These are phyloP conservation scores for Elaeis oleifera DNA, from an alignment of 202 grass and related monocot genomes.

Conservation along the genomic window DNA sequence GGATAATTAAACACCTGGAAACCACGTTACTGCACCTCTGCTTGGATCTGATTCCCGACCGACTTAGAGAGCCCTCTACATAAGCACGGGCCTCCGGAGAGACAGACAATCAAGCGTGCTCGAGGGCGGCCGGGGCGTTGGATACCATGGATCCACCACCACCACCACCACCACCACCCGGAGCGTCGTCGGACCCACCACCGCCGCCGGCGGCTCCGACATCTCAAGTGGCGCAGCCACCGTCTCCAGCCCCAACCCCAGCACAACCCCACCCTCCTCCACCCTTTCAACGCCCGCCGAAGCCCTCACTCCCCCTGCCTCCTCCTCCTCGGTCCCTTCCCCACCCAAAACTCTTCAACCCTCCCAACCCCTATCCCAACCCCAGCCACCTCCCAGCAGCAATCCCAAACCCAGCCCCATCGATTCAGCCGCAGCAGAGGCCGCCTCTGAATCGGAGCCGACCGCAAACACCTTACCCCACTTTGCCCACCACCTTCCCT, in stretches of 20 bases:
- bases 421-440: constrained; percentile 33
- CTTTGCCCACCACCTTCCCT: constrained; percentile 16
- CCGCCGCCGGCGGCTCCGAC: constrained; percentile 17
- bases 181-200: constrained; percentile 11
- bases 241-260: constrained; percentile 8
- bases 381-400: constrained; percentile 5
- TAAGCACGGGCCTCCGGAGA: no score
- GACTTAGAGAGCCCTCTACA: no score
- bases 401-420: constrained; percentile 14
- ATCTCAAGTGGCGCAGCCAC: constrained; percentile 8
- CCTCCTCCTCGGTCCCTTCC: neutral
- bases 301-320: neutral
- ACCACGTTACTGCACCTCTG: no score
- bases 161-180: constrained; percentile 11
- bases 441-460: constrained; percentile 36
- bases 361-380: constrained; percentile 4
- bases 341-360: constrained; percentile 41
- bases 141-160: neutral
- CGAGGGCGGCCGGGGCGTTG: no score
- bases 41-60: no score
- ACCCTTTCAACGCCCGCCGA: neutral
- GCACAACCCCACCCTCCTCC: constrained; percentile 6
- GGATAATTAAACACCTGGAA: no score
- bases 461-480: constrained; percentile 30
- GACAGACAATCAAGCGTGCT: no score